Conservation (phyloP, 331 rosid genomes). For the Telfairia occidentalis region DNA sequence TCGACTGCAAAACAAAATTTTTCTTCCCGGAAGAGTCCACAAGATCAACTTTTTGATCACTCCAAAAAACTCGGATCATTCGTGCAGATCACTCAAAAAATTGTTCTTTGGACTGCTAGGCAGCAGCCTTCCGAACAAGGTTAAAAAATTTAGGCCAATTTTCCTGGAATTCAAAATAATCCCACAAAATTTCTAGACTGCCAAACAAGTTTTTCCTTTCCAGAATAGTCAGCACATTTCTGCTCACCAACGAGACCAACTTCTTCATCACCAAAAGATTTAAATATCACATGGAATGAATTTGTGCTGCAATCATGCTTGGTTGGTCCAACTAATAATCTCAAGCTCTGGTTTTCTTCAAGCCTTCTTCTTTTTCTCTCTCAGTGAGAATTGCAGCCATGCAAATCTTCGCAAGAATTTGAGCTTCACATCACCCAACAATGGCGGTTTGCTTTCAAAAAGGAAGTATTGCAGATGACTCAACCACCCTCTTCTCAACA, state of each 20-base stretch:
- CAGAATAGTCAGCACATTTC: background rate
- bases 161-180: background rate
- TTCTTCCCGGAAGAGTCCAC: background rate
- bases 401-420: background rate
- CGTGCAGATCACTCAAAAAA: background rate
- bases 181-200: background rate
- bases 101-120: background rate
- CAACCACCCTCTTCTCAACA: conserved; percentile 9
- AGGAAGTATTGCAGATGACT: background rate
- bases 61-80: background rate
- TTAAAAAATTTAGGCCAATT: background rate
- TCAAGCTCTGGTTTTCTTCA: background rate
- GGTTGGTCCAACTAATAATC: conserved; percentile 10
- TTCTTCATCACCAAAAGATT: background rate
- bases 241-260: conserved; percentile 13
- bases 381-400: background rate
- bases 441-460: background rate
- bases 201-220: background rate
- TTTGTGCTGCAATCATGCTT: background rate
- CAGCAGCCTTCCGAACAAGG: background rate
- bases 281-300: background rate
- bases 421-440: background rate
- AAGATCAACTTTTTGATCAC: conserved; percentile 8
- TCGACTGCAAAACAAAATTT: background rate
- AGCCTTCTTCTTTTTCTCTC: background rate